phyloP scores from a whole-genome alignment of 306 rosid species.

The Carpinus viminea region DNA sequence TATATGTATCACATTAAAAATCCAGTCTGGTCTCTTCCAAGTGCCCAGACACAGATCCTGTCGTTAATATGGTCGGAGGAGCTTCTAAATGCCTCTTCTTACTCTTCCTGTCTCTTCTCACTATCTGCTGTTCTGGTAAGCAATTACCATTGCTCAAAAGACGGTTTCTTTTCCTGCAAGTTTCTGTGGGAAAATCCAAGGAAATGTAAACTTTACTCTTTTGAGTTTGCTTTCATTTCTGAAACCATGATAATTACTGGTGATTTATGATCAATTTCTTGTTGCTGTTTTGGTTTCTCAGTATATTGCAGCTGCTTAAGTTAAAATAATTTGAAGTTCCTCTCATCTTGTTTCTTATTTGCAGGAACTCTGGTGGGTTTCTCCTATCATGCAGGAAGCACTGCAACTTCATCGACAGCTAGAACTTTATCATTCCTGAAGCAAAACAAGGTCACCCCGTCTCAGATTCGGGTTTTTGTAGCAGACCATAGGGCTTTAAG shows the following conservation, averaged over 20 bases:
- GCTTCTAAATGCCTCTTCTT: conserved; percentile 48
- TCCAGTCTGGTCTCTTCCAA: conserved; percentile 36
- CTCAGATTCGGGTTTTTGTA: conserved; percentile 44
- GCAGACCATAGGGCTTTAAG: conserved; percentile 42
- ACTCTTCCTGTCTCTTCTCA: conserved; percentile 51
- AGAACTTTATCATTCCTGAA: conserved; percentile 39
- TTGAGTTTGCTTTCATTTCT: conserved; percentile 24
- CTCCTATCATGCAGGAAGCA: conserved; percentile 41
- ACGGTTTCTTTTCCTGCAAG: background rate
- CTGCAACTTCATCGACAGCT: conserved; percentile 31
- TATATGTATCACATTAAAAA: conserved; percentile 32
- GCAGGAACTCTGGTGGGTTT: conserved; percentile 59
- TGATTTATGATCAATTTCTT: background rate
- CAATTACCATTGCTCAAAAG: conserved; percentile 17
- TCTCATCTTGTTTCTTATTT: conserved; percentile 13
- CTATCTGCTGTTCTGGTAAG: conserved; percentile 63
- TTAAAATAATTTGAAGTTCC: conserved; percentile 19
- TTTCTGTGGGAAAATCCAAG: background rate
- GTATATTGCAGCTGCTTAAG: background rate
- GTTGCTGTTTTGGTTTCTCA: conserved; percentile 9
- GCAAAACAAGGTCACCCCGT: conserved; percentile 39
- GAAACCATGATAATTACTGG: conserved; percentile 14
- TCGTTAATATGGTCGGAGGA: conserved; percentile 52
- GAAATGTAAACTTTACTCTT: conserved; percentile 13
- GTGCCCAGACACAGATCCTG: conserved; percentile 24